Evolutionary conservation across 2,329 filamentous ascomycete genomes (phyloP), one percentile per base, ranked within the genome.

Genomic region (Nigrograna mackinnonii): DNA sequence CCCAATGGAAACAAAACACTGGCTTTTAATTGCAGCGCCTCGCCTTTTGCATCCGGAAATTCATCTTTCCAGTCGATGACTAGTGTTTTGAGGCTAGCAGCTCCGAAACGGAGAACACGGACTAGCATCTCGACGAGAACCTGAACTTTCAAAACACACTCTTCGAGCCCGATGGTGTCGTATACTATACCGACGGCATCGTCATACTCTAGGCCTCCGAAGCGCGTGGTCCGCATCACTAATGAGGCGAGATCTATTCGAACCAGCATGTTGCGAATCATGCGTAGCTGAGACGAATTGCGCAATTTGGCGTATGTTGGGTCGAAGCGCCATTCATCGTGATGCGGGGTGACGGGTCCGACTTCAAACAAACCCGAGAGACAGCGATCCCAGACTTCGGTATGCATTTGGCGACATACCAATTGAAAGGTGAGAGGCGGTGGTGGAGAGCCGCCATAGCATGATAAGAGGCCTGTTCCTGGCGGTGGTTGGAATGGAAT

Each of bases 61-160:
- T 46, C 47, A 37, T 50, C 50, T 7, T 38, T 22, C 42, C 50
- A 53, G 16, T 44, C 40, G 4, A 53, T 26, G n/a, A 41, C 30
- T 7, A 50, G 18, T 16, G 35, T 30, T 22, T 33, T 40, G 35
- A 53, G 26, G n/a, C 14, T 30, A 18, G 35, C 36, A 11, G 38
- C 38, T 21, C 35, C 30, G 26, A 39, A 37, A 35, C 30, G n/a
- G 14, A 48, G 18, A 5, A 37, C 38, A 2, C 36, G 14, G 21
- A 40, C 49, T 21, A 53, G 37, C 12, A 26, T n/a, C 20, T 42
- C 22, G 7, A 41, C 41, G 17, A 26, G 32, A 12, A 19, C 16
- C 14, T 19, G 13, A 14, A 52, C 21, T 18, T 24, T 35, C 13
- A 19, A 13, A 5, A 41, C 26, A 33, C 46, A 52, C 14, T 28